Base-by-base conservation (phyloP, 225 moss, liverwort and hornwort species). In the Bryum argenteum region DNA sequence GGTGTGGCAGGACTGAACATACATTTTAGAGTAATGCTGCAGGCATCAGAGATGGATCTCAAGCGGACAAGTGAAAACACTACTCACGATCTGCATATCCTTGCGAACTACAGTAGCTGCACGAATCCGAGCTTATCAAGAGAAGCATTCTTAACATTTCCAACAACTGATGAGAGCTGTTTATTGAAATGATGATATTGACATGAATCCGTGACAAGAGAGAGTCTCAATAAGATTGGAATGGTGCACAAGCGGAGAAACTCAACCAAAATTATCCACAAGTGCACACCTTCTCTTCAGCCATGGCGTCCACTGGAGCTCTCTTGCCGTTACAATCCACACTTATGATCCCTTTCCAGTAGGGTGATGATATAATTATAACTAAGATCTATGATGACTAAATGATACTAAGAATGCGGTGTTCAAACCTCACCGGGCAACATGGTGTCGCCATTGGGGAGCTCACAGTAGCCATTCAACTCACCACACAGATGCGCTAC, bases 401-500 rank as follows among this genome's bases (percentile, higher is more conserved):
- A 33, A 38, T 54, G n/a, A 37, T 15, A 19, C 13, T 20, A 63
- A 22, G 14, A n/a, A 55, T 61, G 18, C 13, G 16, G 18, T 7
- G 16, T 42, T 42, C 50, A 76, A 73, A 85, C 61, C 73, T 83
- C 82, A 19, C 82, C 82, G 33, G 86, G 82, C 23, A 96, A 83
- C 93, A 91, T 93, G 26, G 95, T 96, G 67, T 96, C 91, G 17
- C 86, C 83, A 17, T 96, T 80, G 11, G 88, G 87, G 21, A 87
- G 75, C n/a, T 78, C 65, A 68, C 75, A 69, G 55, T 54, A 86
- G 58, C 79, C 77, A 33, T 90, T 90, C 44, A 89, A 87, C 69
- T 82, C 84, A 47, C 97, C 92, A 53, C 91, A 92, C 13, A 98
- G 85, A 71, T 98, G 94, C 44, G 92, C 80, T 11, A 98, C 94